phyloP scores from a whole-genome alignment of 345 rosid species.

The Kandelia obovata region DNA sequence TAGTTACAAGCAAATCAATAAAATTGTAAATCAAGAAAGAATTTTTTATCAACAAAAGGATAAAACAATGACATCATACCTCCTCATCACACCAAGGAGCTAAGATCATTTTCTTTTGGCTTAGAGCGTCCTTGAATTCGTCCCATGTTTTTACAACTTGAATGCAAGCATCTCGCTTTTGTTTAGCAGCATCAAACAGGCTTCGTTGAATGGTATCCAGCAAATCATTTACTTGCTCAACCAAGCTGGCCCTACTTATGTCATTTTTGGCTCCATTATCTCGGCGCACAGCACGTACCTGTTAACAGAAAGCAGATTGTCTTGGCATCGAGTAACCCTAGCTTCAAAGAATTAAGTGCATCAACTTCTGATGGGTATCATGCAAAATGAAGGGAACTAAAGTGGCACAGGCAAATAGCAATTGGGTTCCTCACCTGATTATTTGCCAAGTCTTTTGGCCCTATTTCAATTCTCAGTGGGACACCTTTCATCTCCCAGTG shows the following conservation, averaged over 20 bases:
- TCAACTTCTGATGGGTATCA: neutral
- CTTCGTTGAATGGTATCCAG: conserved; percentile 62
- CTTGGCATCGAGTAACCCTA: neutral
- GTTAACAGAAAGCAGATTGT: conserved; percentile 15
- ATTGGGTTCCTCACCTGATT: conserved; percentile 49
- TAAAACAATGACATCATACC: conserved; percentile 34
- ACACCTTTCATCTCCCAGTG: conserved; percentile 99
- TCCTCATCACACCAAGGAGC: conserved; percentile 99
- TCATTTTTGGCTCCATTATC: conserved; percentile 70
- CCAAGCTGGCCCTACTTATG: conserved; percentile 53
- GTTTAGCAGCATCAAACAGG: conserved; percentile 62
- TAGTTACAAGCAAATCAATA: neutral
- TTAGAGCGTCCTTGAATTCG: conserved; percentile 68
- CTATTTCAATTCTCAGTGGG: conserved; percentile 93
- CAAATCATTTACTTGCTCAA: conserved; percentile 51
- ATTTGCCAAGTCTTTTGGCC: conserved; percentile 82
- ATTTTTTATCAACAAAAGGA: neutral
- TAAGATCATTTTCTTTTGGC: conserved; percentile 74
- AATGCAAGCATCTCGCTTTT: conserved; percentile 71
- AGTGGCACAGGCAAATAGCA: neutral
- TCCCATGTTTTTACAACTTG: conserved; percentile 73
- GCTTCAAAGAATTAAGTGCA: neutral
- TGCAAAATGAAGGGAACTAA: conserved; percentile 1
- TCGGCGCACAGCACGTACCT: conserved; percentile 88
- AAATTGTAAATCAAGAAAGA: conserved; percentile 1